Base-by-base conservation (phyloP, 371 early-diverging fungal genomes). In the Apophysomyces ossiformis region DNA sequence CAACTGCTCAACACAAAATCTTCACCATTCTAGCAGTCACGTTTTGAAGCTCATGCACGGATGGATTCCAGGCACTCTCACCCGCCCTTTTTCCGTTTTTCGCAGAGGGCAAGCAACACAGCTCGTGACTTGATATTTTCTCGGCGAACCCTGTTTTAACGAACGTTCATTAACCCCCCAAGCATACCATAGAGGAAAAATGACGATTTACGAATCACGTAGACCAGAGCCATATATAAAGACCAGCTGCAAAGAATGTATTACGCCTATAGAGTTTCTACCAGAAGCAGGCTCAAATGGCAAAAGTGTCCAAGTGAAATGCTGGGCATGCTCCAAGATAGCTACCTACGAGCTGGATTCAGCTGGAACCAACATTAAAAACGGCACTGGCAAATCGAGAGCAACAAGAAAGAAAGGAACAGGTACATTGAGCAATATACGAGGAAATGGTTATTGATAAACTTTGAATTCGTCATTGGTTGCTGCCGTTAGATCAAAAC, bases 401-500 rank as follows among this genome's bases (percentile, higher is more conserved):
- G 68, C 74, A 69, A 74, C 67, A 38, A 68, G 80, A 69, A 78
- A 68, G 70, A 78, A 74, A 62, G 87, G 86, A 39, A 75, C 87
- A 57, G 85, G 85, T 85, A 72, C 62, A 37, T 21, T 37, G 32
- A 21, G 15, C 16, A n/a, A 26, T 18, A 11, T 0, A 50, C 21
- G 5, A 76, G 69, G 63, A 50, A 41, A 41, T 13, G 41, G 41
- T 13, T 41, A 41, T 41, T 13, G 6, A 68, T 68, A 59, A 65
- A 70, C 61, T 50, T 38, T 57, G 16, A 36, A 1, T 12, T 16
- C 4, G 32, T 37, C 0, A 16, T 18, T 18, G 0, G 74, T 43
- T 7, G 43, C 12, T 39, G 15, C 7, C 13, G 16, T 4, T 73
- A 89, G 93, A 92, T 72, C 87, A 89, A 32, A 87, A 85, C 38